Conservation (phyloP, 257 asterid species). For the Nicotiana undulata region DNA sequence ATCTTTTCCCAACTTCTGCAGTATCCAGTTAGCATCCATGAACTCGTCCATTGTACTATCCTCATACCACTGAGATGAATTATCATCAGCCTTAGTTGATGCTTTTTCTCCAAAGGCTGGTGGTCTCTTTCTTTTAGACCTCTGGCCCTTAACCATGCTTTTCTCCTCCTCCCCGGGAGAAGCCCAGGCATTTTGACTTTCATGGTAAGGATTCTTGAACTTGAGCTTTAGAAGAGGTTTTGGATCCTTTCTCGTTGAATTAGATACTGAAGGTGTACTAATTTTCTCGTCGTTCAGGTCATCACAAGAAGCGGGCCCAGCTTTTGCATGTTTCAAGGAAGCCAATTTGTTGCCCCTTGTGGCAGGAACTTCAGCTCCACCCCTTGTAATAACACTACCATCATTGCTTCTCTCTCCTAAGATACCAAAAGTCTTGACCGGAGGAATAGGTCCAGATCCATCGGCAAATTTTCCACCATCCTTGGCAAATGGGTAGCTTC, state of each 20-base stretch:
- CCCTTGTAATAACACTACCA: slow-evolving; percentile 26
- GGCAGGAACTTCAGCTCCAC: slow-evolving; percentile 30
- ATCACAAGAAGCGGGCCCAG: slow-evolving; percentile 24
- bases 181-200: slow-evolving; percentile 37
- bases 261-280: slow-evolving; percentile 23
- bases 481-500: no score
- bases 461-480: no score
- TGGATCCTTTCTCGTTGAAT: slow-evolving; percentile 37
- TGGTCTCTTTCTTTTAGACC: slow-evolving; percentile 81
- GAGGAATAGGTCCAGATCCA: no score
- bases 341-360: slow-evolving; percentile 37
- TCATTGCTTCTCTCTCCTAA: slow-evolving; percentile 49
- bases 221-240: slow-evolving; percentile 65
- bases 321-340: slow-evolving; percentile 24
- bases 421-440: slow-evolving; percentile 3
- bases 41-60: slow-evolving; percentile 61
- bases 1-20: slow-evolving; percentile 92
- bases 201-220: slow-evolving; percentile 57
- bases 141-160: slow-evolving; percentile 68
- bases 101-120: slow-evolving; percentile 28
- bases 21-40: slow-evolving; percentile 85
- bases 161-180: slow-evolving; percentile 57
- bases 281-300: slow-evolving; percentile 35
- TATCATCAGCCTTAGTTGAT: slow-evolving; percentile 36
- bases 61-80: slow-evolving; percentile 36